Percentiles rank a stretch among this genome's conserved stretches.
phyloP scores from a whole-genome alignment of 371 early-diverging fungal species.

The Mucor lusitanicus region DNA sequence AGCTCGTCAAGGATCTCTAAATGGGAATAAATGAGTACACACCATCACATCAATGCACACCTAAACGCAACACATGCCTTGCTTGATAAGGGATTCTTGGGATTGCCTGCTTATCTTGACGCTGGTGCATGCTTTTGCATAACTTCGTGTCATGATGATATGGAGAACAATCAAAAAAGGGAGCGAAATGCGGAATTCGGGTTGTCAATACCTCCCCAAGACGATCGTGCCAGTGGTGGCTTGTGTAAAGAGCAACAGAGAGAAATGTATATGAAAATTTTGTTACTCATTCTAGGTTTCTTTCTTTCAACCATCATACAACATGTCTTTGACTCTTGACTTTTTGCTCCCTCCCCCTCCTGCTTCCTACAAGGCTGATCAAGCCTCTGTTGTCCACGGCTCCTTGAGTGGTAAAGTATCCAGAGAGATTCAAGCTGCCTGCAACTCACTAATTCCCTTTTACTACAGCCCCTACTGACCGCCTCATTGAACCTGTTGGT shows the following conservation, averaged over 20 bases:
- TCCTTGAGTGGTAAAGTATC: conserved; percentile 39
- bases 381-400: conserved; percentile 49
- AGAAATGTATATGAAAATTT: conserved; percentile 1
- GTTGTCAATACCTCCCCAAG: not conserved
- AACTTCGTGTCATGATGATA: not conserved
- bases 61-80: not conserved
- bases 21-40: not conserved
- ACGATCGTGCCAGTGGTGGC: not conserved
- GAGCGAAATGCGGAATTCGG: not conserved
- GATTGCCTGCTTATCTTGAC: not conserved
- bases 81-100: not conserved
- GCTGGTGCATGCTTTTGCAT: not conserved
- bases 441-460: not conserved
- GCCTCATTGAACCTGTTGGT: conserved; percentile 65
- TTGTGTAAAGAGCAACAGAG: not conserved
- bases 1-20: not conserved
- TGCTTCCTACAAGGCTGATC: conserved; percentile 59
- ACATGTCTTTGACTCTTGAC: conserved; percentile 59
- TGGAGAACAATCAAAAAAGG: not conserved
- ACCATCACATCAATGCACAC: no score
- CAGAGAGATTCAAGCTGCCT: not conserved
- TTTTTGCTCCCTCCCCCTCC: conserved; percentile 71
- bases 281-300: not conserved
- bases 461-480: conserved; percentile 50
- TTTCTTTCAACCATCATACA: not conserved